Conservation (phyloP, 345 rosid species). For the Gossypium mustelinum region DNA sequence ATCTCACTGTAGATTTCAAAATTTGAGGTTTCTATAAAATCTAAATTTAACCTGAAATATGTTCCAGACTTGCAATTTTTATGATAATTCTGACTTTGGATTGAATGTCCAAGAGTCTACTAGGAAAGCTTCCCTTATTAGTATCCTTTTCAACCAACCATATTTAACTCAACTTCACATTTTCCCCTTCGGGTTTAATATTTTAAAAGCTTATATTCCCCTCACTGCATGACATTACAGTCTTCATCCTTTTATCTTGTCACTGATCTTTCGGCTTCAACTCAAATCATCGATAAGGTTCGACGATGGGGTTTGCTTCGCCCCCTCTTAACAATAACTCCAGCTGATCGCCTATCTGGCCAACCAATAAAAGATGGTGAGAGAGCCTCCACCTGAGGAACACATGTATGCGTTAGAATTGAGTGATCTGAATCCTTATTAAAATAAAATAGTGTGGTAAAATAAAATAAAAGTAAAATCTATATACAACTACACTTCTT, state of each 20-base stretch:
- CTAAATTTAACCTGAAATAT: too few relatives aligned
- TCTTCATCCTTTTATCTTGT: neutral
- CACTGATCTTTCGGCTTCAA: neutral
- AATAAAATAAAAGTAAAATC: too few relatives aligned
- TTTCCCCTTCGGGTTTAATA: neutral
- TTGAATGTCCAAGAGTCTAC: too few relatives aligned
- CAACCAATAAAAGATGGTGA: neutral
- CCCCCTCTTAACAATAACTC: neutral
- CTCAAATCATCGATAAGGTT: neutral
- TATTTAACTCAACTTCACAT: neutral
- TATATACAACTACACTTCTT: too few relatives aligned
- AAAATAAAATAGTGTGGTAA: too few relatives aligned
- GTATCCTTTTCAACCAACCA: too few relatives aligned
- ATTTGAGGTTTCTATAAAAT: too few relatives aligned
- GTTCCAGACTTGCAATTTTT: too few relatives aligned
- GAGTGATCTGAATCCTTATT: too few relatives aligned
- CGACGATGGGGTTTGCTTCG: neutral
- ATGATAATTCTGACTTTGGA: too few relatives aligned
- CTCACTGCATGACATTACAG: neutral
- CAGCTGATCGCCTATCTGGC: neutral
- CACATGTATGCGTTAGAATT: neutral
- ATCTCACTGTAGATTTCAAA: too few relatives aligned
- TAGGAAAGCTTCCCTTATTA: too few relatives aligned
- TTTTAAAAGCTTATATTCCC: neutral
- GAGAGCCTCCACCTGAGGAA: neutral